Conservation (phyloP, 768 basidiomycete species). For the Chiua virens region DNA sequence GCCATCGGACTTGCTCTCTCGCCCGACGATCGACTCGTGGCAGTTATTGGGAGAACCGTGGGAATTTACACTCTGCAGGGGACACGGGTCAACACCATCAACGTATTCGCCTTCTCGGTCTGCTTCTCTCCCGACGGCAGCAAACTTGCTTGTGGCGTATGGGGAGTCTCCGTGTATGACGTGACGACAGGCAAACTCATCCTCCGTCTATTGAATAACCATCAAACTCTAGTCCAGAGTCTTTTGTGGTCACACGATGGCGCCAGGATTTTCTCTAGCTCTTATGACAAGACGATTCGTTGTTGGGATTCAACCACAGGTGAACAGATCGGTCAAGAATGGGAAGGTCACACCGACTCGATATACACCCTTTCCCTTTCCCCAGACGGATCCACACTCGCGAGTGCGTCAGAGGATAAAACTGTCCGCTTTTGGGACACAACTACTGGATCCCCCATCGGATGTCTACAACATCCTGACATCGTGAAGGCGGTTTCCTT, state of each 20-base stretch:
- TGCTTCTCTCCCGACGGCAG: too few species aligned
- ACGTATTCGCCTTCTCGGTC: too few species aligned
- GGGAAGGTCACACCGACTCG: conserved; percentile 12
- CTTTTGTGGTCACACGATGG: neutral
- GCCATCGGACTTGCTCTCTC: neutral
- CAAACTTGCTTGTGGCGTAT: too few species aligned
- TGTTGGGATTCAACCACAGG: neutral
- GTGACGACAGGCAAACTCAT: too few species aligned
- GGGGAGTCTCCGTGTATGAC: too few species aligned
- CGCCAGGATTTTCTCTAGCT: conserved; percentile 3
- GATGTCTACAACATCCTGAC: too few species aligned
- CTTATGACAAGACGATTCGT: neutral
- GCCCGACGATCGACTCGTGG: neutral
- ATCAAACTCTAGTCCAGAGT: neutral
- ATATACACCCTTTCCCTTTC: neutral
- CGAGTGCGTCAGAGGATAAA: too few species aligned
- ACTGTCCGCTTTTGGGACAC: too few species aligned
- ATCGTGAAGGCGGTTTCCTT: too few species aligned
- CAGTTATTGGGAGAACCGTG: neutral
- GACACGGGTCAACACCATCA: too few species aligned
- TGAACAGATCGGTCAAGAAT: neutral
- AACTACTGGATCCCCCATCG: too few species aligned
- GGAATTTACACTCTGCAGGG: neutral
- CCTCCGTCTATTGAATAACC: neutral
- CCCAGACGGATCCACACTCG: too few species aligned